A percentile compares a stretch with the other conserved stretches of the same genome.
Conservation (phyloP, 2,329 filamentous ascomycete species). For the Fusarium duplospermum region DNA sequence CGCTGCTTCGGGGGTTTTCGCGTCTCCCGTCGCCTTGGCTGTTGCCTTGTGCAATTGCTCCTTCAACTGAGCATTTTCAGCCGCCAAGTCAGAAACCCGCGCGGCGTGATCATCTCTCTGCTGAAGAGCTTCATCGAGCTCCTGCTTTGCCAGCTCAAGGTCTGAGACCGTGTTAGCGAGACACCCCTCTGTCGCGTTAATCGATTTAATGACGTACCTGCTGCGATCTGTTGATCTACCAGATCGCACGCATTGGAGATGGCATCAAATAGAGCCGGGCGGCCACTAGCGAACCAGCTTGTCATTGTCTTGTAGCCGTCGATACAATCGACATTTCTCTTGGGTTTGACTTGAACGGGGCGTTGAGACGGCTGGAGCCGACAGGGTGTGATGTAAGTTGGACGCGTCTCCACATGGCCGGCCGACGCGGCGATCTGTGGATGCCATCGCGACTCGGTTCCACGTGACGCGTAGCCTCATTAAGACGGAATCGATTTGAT, state of each 20-base stretch:
- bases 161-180: constrained; percentile 31
- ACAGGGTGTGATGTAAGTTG: constrained; percentile 25
- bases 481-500: background rate
- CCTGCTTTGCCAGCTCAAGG: constrained; percentile 57
- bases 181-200: background rate
- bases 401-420: constrained; percentile 42
- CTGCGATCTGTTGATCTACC: constrained; percentile 52
- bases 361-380: constrained; percentile 5
- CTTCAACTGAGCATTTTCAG: constrained; percentile 37
- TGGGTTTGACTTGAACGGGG: constrained; percentile 7
- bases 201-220: constrained; percentile 46
- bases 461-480: constrained; percentile 26
- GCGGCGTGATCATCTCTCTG: constrained; percentile 32
- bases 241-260: constrained; percentile 54
- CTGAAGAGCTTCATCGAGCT: constrained; percentile 44
- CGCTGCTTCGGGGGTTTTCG: background rate
- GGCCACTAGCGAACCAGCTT: constrained; percentile 54
- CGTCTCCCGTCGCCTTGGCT: background rate
- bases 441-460: background rate
- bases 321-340: constrained; percentile 19
- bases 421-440: constrained; percentile 24
- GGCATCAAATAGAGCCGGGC: constrained; percentile 54
- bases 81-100: constrained; percentile 12
- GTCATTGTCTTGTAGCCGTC: constrained; percentile 47
- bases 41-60: constrained; percentile 24